Evolutionary conservation across 768 basidiomycete genomes (phyloP), one percentile per base, ranked within the genome.

Genomic region (Lentinus tigrinus): DNA sequence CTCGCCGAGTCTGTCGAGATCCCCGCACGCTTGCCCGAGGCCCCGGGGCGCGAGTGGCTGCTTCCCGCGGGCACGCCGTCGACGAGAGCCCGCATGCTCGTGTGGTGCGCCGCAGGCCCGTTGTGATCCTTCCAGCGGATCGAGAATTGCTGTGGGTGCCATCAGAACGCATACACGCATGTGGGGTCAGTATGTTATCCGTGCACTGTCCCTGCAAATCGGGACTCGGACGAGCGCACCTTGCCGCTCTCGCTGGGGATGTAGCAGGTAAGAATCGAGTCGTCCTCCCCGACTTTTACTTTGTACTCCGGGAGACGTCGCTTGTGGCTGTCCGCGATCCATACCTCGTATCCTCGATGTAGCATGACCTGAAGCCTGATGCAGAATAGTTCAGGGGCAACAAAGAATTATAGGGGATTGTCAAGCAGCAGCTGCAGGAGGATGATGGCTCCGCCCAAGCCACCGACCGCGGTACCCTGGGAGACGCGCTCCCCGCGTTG

Each of bases 191-290:
- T n/a, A n/a, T n/a, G n/a, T n/a, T n/a, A n/a, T n/a, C n/a, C n/a
- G n/a, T n/a, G n/a, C n/a, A n/a, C n/a, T n/a, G n/a, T n/a, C n/a
- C n/a, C n/a, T n/a, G n/a, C n/a, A n/a, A n/a, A n/a, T n/a, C n/a
- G n/a, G n/a, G n/a, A n/a, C n/a, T n/a, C n/a, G n/a, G n/a, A n/a
- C n/a, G n/a, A n/a, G n/a, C 55, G 14, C 34, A 56, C 58, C 58
- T 51, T 60, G 9, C 58, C 58, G 31, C 19, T 40, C 16, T 56
- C 47, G 43, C 58, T 60, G 24, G 58, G 53, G 11, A 60, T 55
- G 42, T 38, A 55, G 47, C 58, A 60, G 14, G 40, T 34, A 6
- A 49, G 11, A 10, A 11, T 37, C 13, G 13, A 47, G n/a, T 46
- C 26, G 23, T 58, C 44, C 34, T 34, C 56, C 10, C 44, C 54